These are phyloP conservation scores for Camellia lanceoleosa DNA, from an alignment of 148 eudicot genomes.

Conservation along the genomic window DNA sequence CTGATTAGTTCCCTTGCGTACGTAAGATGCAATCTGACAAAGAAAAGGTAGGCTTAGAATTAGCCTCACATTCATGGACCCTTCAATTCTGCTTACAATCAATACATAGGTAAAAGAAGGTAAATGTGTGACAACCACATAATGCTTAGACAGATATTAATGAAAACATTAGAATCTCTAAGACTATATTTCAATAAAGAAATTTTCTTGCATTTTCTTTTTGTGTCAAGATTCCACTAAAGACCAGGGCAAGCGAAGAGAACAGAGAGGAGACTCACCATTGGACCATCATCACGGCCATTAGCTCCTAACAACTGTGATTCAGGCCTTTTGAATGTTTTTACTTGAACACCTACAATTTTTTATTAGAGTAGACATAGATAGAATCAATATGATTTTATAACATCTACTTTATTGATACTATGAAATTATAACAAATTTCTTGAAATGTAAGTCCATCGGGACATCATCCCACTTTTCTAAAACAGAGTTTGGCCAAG, in stretches of 20 bases:
- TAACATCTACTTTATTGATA: not conserved
- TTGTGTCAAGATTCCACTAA: not conserved
- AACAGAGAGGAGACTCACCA: constrained; percentile 46
- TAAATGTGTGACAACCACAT: not conserved
- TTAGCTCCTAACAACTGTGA: constrained; percentile 82
- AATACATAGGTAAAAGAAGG: not conserved
- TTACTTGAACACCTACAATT: constrained; percentile 55
- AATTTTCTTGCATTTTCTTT: not conserved
- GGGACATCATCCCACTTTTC: not conserved
- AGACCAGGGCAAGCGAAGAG: not conserved
- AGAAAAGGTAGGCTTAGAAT: constrained; percentile 17
- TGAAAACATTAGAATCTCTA: not conserved
- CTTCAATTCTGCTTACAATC: not conserved
- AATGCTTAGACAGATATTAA: not conserved
- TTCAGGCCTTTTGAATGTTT: constrained; percentile 71
- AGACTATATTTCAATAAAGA: not conserved
- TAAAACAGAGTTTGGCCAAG: not conserved
- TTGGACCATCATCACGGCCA: constrained; percentile 95
- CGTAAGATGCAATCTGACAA: constrained; percentile 62
- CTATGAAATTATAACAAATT: not conserved
- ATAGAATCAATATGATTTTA: not conserved
- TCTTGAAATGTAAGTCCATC: not conserved
- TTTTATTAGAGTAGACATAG: too few relatives aligned
- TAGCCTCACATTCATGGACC: not conserved
- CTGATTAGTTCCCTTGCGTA: constrained; percentile 67